Evolutionary conservation across 2,329 filamentous ascomycete species (phyloP), one percentile per base, ranked within the genome.

Genomic region (Coniochaeta prunicola): DNA sequence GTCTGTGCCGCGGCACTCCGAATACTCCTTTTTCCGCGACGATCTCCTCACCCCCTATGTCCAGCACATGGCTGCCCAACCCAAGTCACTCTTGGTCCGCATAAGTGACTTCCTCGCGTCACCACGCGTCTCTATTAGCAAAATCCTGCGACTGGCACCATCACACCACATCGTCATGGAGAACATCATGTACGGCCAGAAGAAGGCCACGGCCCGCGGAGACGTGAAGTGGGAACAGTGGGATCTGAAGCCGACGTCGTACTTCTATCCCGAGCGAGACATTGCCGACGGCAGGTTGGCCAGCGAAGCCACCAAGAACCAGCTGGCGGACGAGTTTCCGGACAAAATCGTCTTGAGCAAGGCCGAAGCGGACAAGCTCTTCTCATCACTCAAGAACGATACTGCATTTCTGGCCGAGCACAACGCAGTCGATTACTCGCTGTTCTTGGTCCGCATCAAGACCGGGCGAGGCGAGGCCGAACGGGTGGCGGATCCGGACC

Each of bases 81-180:
- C 81, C 0, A 73, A 76, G 30, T 89, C 86, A 3, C 73, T 91
- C 0, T 77, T 91, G 1, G 83, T 90, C 5, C 84, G 87, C 56
- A 91, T 91, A 65, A 88, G 84, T 26, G 87, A 91, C 68, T 84
- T 91, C 59, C 75, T 90, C 0, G 79, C 83, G 57, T 78, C 80
- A 0, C 77, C 80, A 0, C 77, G 80, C 10, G 64, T 71, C 0
- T 84, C 85, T 0, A 66, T 91, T 1, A 88, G 88, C 0, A 78
- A 81, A 1, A 64, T 85, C 0, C 64, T 90, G 0, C 80, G 85
- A 4, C 72, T 80, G 1, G 83, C 86, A 0, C 88, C 89, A 0
- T 84, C 83, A 1, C 87, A 90, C 63, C 88, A 91, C 66, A 88
- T 91, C 60, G 78, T 91, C 65, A 91, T 91, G 89, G 88, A 91